Evolutionary conservation across 441 rosid genomes (phyloP).

Genomic region (Cnidoscolus chayamansa): DNA sequence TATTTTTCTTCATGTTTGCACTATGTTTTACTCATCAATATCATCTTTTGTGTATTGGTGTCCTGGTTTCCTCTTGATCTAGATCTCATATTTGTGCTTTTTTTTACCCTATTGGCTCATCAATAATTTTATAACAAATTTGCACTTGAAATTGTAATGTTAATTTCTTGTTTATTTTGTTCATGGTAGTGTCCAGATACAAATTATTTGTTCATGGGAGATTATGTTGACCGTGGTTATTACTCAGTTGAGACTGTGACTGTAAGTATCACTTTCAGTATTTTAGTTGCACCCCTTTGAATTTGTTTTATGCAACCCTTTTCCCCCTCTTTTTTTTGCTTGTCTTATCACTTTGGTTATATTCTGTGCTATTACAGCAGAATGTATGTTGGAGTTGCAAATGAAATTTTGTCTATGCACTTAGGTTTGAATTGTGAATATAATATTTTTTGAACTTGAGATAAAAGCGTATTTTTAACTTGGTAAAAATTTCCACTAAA

Average conservation of each 20-base stretch:
- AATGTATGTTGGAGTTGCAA: not conserved
- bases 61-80: not conserved
- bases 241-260: constrained; percentile 91
- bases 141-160: too few species aligned
- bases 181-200: constrained; percentile 65
- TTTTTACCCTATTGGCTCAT: not conserved
- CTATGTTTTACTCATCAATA: not conserved
- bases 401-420: not conserved
- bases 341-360: not conserved
- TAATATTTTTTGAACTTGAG: too few species aligned
- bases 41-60: not conserved
- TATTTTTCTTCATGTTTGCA: not conserved
- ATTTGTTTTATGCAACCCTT: not conserved
- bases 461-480: too few species aligned
- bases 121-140: too few species aligned
- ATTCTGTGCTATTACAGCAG: not conserved
- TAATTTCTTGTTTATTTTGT: not conserved
- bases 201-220: constrained; percentile 75
- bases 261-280: constrained; percentile 34
- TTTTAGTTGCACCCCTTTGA: not conserved
- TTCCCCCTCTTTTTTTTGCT: too few species aligned
- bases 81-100: not conserved
- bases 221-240: constrained; percentile 73
- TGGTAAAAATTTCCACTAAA: too few species aligned
- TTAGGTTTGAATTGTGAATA: too few species aligned